Base-by-base conservation (phyloP, 2,329 filamentous ascomycete genomes). In the Lecanicillium sp. region DNA sequence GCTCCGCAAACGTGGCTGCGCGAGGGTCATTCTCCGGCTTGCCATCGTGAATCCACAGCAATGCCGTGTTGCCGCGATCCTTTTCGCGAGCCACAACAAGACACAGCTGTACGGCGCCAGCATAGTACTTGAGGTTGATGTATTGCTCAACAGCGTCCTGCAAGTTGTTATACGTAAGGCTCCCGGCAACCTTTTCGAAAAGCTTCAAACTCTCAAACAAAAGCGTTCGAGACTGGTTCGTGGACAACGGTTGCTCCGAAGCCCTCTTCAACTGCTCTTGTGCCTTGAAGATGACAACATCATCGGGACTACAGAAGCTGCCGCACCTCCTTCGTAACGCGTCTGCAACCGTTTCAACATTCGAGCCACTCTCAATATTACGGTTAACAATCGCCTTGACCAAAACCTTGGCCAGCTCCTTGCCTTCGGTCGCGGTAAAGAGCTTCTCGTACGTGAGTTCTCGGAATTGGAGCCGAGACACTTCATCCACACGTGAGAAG, bases 311-410 rank as follows among this genome's bases (percentile, higher is more conserved):
- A 60, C 92, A 98, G 72, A 98, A 98, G 62, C 85, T 95, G 45
- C 92, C 94, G 51, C 92, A 98, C 51, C 89, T 78, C 50, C 92
- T 75, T 33, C 92, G 78, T 35, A 98, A 67, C n/a, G 89, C 87
- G 60, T 98, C 92, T 0, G 92, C 90, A 17, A 98, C 88, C 0
- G 89, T 95, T 63, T 98, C 94, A 15, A 98, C 90, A 46, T 96
- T 98, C 4, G 89, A 90, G 9, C 94, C 92, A 53, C 87, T 95
- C 42, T 90, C 85, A 51, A 98, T 98, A 58, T 95, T 98, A 52
- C 89, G 81, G 59, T 96, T 96, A 39, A 98, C 92, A 53, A 98
- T 96, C 1, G 90, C 88, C 59, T 96, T 98, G 41, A 98, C 92
- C 2, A 98, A 71, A 40, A 95, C 76, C 60, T 95, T 95, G 3